Conservation (phyloP, 306 rosid species). For the Myrica gale region DNA sequence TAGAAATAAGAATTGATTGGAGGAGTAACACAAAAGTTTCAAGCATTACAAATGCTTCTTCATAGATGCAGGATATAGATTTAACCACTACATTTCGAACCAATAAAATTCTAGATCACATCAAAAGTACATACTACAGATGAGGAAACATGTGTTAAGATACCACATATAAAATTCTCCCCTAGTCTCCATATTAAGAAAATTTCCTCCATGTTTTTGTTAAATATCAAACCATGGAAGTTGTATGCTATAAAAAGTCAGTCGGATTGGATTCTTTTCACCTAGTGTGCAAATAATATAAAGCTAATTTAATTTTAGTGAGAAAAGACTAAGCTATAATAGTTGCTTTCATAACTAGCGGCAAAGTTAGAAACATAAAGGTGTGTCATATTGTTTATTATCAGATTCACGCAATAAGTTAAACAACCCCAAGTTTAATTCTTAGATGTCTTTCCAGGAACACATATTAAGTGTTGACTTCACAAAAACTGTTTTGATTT, state of each 20-base stretch:
- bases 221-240: background rate
- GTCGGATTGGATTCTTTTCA: background rate
- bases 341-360: background rate
- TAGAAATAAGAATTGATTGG: background rate
- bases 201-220: background rate
- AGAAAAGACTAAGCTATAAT: background rate
- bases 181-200: background rate
- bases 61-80: background rate
- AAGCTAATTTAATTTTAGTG: background rate
- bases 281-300: background rate
- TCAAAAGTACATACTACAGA: background rate
- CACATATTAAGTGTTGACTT: background rate
- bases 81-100: background rate
- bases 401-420: background rate
- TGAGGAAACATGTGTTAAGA: background rate
- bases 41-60: background rate
- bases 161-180: background rate
- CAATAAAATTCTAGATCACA: background rate
- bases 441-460: background rate
- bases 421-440: background rate
- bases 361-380: background rate
- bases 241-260: background rate
- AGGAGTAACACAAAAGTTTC: background rate
- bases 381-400: background rate
- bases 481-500: background rate